These are phyloP conservation scores for Mortierella sp. DNA, from an alignment of 371 early-diverging fungal genomes.

Conservation along the genomic window DNA sequence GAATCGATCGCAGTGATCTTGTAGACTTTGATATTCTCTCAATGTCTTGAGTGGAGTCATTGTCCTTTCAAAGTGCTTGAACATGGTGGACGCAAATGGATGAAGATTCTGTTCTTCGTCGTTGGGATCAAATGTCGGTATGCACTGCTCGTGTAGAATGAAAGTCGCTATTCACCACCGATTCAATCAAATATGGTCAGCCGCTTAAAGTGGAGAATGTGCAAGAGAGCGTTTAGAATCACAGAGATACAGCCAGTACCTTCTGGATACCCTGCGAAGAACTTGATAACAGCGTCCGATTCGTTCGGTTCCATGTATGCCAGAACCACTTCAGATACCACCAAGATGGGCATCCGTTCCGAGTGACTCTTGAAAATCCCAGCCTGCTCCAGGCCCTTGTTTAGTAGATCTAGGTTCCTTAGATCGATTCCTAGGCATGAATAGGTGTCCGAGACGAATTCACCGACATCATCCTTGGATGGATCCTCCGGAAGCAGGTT, in stretches of 20 bases:
- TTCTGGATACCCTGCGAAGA: constrained; percentile 40
- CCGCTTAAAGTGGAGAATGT: too few relatives aligned
- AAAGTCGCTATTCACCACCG: constrained; percentile 30
- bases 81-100: constrained; percentile 48
- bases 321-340: constrained; percentile 47
- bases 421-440: constrained; percentile 49
- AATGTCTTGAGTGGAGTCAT: constrained; percentile 52
- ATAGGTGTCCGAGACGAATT: constrained; percentile 38
- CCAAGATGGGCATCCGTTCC: constrained; percentile 36
- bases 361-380: constrained; percentile 12
- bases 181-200: background rate
- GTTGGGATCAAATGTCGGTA: constrained; percentile 36
- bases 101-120: constrained; percentile 28
- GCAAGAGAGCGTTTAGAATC: too few relatives aligned
- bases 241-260: too few relatives aligned
- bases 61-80: constrained; percentile 42
- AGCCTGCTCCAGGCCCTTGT: constrained; percentile 21
- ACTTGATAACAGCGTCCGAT: constrained; percentile 39
- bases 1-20: constrained; percentile 42
- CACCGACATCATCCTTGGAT: constrained; percentile 30
- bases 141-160: constrained; percentile 48
- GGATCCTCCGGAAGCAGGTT: constrained; percentile 40
- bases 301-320: constrained; percentile 44
- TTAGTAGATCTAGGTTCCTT: constrained; percentile 22
- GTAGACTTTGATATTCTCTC: constrained; percentile 25